phyloP scores from a whole-genome alignment of 345 rosid genomes.

The Eucalyptus melliodora region DNA sequence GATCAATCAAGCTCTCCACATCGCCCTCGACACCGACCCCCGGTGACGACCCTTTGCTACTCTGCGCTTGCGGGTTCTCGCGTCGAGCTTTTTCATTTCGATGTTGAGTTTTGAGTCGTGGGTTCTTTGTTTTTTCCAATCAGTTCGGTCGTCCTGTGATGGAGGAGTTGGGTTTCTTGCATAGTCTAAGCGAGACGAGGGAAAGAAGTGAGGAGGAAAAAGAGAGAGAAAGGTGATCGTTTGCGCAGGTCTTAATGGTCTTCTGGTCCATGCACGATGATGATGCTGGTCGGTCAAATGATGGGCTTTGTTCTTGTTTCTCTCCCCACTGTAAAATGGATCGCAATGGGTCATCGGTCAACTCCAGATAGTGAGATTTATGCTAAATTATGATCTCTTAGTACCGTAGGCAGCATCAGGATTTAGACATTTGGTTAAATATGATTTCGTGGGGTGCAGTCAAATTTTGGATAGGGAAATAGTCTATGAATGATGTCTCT shows the following conservation, averaged over 20 bases:
- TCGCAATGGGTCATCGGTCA: background rate
- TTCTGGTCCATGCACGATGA: background rate
- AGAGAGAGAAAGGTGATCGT: background rate
- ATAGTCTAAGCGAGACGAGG: background rate
- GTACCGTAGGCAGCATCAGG: background rate
- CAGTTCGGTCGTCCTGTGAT: background rate
- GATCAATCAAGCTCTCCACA: slow-evolving; percentile 43
- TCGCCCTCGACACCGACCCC: slow-evolving; percentile 40
- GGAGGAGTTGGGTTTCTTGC: background rate
- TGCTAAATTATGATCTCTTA: background rate
- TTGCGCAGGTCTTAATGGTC: background rate
- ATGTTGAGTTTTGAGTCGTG: background rate
- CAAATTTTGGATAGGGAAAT: background rate
- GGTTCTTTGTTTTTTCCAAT: background rate
- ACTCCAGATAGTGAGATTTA: background rate
- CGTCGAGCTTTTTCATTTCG: background rate
- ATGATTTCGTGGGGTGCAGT: background rate
- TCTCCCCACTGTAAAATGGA: background rate
- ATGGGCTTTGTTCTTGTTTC: background rate
- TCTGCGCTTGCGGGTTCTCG: background rate
- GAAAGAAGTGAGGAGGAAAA: background rate
- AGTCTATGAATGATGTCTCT: background rate
- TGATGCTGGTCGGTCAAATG: background rate
- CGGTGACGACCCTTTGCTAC: slow-evolving; percentile 4
- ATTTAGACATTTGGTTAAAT: background rate